Evolutionary conservation across 805 yeast species (phyloP).

Genomic region (Pichia paraexigua): DNA sequence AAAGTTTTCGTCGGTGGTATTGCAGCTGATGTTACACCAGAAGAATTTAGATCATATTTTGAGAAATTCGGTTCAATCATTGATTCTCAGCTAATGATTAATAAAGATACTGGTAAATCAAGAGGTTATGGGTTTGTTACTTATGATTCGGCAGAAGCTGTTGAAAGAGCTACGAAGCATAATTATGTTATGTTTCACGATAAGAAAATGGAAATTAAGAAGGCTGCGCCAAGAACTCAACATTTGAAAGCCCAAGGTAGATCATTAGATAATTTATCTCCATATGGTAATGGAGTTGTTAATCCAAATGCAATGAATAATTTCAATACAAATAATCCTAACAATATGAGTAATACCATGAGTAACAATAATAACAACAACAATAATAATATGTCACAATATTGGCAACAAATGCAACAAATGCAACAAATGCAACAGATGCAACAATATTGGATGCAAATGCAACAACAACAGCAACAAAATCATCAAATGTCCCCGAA

Average conservation of each 20-base stretch:
- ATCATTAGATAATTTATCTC: neutral
- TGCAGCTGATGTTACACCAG: slow-evolving; percentile 86
- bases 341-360: slow-evolving; percentile 17
- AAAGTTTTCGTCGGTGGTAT: slow-evolving; percentile 97
- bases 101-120: slow-evolving; percentile 93
- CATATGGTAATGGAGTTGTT: neutral
- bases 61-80: slow-evolving; percentile 83
- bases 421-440: slow-evolving; percentile 35
- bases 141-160: slow-evolving; percentile 90
- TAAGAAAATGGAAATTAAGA: slow-evolving; percentile 72
- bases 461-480: slow-evolving; percentile 10
- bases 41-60: slow-evolving; percentile 80
- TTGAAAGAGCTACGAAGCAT: slow-evolving; percentile 77
- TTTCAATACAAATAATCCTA: neutral
- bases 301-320: slow-evolving; percentile 17
- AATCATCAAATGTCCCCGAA: slow-evolving; percentile 6
- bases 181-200: slow-evolving; percentile 81
- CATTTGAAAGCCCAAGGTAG: slow-evolving; percentile 27
- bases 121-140: slow-evolving; percentile 97
- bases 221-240: slow-evolving; percentile 77
- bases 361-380: neutral
- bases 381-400: slow-evolving; percentile 34
- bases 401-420: slow-evolving; percentile 57
- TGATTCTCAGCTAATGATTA: slow-evolving; percentile 95
- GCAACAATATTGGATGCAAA: slow-evolving; percentile 19